phyloP scores from a whole-genome alignment of 176 grass and related monocot genomes.

The Carex littledalei region DNA sequence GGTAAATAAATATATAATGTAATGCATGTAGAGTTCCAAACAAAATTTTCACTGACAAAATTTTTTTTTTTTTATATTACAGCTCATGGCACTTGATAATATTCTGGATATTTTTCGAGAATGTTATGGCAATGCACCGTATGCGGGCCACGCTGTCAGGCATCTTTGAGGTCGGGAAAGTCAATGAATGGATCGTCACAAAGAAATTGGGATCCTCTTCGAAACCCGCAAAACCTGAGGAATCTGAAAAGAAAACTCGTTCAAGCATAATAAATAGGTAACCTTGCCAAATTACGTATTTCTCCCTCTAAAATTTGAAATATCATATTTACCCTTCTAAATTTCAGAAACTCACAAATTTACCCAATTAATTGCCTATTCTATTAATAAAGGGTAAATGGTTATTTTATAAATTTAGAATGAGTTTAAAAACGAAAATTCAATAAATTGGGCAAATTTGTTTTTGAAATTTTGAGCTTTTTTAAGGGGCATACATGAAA shows the following conservation, averaged over 20 bases:
- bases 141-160: slow-evolving; percentile 66
- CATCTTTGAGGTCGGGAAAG: slow-evolving; percentile 61
- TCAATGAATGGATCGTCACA: slow-evolving; percentile 84
- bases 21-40: no score
- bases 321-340: no score
- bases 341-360: no score
- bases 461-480: no score
- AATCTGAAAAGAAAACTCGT: slow-evolving; percentile 36
- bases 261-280: slow-evolving; percentile 75
- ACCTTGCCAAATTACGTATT: not conserved
- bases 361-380: no score
- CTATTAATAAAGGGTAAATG: no score
- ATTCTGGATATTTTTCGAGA: slow-evolving; percentile 92
- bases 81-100: slow-evolving; percentile 81
- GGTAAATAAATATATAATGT: no score
- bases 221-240: slow-evolving; percentile 43
- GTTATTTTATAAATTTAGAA: no score
- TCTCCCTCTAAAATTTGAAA: no score
- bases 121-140: slow-evolving; percentile 85
- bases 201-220: slow-evolving; percentile 55
- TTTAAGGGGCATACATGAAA: no score
- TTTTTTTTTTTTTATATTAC: slow-evolving; percentile 15
- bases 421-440: no score
- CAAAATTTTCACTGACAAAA: not conserved
- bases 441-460: no score